Percentiles rank a stretch among this genome's conserved stretches.
phyloP scores from a whole-genome alignment of 2,329 filamentous ascomycete genomes.

The Curvularia hawaiiensis region DNA sequence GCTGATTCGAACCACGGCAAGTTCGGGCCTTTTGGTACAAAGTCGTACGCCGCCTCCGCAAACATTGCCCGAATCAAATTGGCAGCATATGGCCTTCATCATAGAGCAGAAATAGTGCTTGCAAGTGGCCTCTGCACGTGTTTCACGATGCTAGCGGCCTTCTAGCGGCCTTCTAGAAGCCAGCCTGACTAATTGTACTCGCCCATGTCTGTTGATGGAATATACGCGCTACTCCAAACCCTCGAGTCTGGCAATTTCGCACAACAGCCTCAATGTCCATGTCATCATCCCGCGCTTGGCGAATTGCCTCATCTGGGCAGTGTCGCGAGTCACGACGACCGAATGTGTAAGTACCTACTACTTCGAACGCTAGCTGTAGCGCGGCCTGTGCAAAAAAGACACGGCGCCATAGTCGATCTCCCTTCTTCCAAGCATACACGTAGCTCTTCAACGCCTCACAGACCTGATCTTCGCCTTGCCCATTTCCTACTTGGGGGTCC shows the following conservation, averaged over 20 bases:
- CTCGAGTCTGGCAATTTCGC: slow-evolving; percentile 18
- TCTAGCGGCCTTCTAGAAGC: slow-evolving; percentile 40
- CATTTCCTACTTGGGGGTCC: slow-evolving; percentile 23
- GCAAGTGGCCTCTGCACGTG: slow-evolving; percentile 24
- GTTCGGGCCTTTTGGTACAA: slow-evolving; percentile 13
- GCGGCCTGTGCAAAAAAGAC: slow-evolving; percentile 9
- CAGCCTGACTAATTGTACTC: slow-evolving; percentile 25
- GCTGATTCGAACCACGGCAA: slow-evolving; percentile 11
- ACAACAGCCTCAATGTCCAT: slow-evolving; percentile 19
- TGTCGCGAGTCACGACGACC: slow-evolving; percentile 15
- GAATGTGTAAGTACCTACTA: slow-evolving; percentile 6
- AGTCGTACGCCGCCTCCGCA: slow-evolving; percentile 10
- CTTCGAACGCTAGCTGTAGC: background rate
- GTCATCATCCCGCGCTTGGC: slow-evolving; percentile 23
- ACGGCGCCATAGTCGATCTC: slow-evolving; percentile 5
- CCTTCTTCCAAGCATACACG: slow-evolving; percentile 7
- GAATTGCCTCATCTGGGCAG: slow-evolving; percentile 7
- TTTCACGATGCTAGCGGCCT: slow-evolving; percentile 36
- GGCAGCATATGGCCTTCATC: slow-evolving; percentile 19
- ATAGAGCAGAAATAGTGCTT: slow-evolving; percentile 14
- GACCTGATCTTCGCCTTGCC: slow-evolving; percentile 13
- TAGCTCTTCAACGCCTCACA: slow-evolving; percentile 20
- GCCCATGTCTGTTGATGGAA: slow-evolving; percentile 26
- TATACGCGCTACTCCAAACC: slow-evolving; percentile 13
- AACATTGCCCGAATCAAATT: slow-evolving; percentile 18